Base-by-base conservation (phyloP, 768 basidiomycete genomes). In the Tricholoma bakamatsutake region DNA sequence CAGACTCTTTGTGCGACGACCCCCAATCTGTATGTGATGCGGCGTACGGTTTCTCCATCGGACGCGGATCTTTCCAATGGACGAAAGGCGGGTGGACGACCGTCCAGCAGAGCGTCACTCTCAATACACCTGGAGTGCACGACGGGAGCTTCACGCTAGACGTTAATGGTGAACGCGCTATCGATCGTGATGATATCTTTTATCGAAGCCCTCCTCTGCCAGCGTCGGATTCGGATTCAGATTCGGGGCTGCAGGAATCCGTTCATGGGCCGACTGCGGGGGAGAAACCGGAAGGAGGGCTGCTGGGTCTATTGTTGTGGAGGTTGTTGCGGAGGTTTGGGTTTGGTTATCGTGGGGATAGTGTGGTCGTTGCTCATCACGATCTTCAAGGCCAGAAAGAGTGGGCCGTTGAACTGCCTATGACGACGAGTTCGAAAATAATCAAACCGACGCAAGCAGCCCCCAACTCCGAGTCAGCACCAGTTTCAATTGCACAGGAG, bases 121-220 rank as follows among this genome's bases (percentile, higher is more conserved):
- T 93, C 52, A 93, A 92, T 62, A 87, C 85, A 0, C 88, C 89
- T 0, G 90, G 90, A 5, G 50, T 71, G 57, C 82, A 79, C 57
- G 80, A 93, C 61, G 90, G 90, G 3, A 64, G 61, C 0, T 90
- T 93, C 65, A 64, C 65, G 17, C 76, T 93, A 9, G 75, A 80
- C 33, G 84, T 89, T n/a, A 71, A 91, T 58, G 87, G 85, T 0
- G 58, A 67, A 54, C 62, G 60, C n/a, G 77, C 76, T 10, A 80
- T 91, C 28, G 64, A 75, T 27, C 73, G 82, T 9, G 61, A 67
- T 1, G 87, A 87, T 56, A 69, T 90, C 0, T 82, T 80, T 59
- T 90, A 89, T 65, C 79, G 88, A 1, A 76, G 78, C 18, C 71
- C 65, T 0, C 62, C 67, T 10, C 56, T 62, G 17, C 48, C 43